Percentiles rank a stretch among this genome's conserved stretches.
Evolutionary conservation across 83 land plant species (phyloP).

Genomic region (Picea abies): DNA sequence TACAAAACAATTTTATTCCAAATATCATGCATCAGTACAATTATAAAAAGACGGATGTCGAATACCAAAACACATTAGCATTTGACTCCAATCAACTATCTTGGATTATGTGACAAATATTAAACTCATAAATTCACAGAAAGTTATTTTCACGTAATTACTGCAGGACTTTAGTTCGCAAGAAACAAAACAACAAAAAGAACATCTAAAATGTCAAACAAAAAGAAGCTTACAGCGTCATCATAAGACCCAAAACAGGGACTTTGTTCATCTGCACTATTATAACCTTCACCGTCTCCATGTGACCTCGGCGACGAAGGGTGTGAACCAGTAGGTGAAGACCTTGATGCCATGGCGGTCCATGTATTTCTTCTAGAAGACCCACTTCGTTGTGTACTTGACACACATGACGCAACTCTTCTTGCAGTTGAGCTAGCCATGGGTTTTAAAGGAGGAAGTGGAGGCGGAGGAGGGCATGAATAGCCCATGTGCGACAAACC

Average conservation of each 20-base stretch:
- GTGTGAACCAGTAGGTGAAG: conserved; percentile 65
- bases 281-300: conserved; percentile 89
- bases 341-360: conserved; percentile 47
- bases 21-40: no score
- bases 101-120: no score
- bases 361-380: conserved; percentile 58
- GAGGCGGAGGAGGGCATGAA: conserved; percentile 75
- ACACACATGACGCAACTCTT: conserved; percentile 32
- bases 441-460: conserved; percentile 70
- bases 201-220: no score
- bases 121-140: no score
- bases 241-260: conserved; percentile 65
- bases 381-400: conserved; percentile 41
- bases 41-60: no score
- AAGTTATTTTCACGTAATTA: no score
- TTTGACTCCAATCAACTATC: no score
- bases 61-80: no score
- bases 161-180: no score
- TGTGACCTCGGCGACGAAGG: conserved; percentile 88
- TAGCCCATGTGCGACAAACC: conserved; percentile 30
- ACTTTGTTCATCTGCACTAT: conserved; percentile 94
- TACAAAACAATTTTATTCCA: no score
- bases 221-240: conserved; percentile 48
- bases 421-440: conserved; percentile 25
- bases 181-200: no score